Evolutionary conservation across 371 early-diverging fungal genomes (phyloP).

Genomic region (Saksenaea vasiformis): DNA sequence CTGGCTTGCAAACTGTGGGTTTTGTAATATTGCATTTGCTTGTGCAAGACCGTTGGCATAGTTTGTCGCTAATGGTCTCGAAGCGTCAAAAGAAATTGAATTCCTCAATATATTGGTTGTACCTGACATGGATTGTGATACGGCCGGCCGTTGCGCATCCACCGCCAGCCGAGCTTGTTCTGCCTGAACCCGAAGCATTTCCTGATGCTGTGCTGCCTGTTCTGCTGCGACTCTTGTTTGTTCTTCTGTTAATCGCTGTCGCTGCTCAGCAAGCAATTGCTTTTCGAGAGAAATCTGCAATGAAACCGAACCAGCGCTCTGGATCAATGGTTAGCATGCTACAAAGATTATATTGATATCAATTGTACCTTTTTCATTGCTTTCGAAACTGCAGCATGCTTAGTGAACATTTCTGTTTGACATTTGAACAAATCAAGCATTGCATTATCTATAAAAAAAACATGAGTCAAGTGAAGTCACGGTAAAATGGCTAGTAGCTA

Average conservation of each 20-base stretch:
- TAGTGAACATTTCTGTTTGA: constrained; percentile 40
- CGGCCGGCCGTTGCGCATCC: constrained; percentile 2
- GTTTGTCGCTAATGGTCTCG: constrained; percentile 2
- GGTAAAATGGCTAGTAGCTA: not conserved
- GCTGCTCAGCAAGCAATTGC: constrained; percentile 37
- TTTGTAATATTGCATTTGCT: constrained; percentile 37
- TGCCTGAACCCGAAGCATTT: constrained; percentile 34
- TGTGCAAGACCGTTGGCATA: constrained; percentile 37
- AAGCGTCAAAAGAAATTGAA: not conserved
- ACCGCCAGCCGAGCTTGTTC: constrained; percentile 37
- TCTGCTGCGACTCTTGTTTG: constrained; percentile 41
- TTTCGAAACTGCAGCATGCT: constrained; percentile 20
- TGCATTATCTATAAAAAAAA: constrained; percentile 27
- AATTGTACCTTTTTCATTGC: constrained; percentile 26
- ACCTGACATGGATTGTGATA: not conserved
- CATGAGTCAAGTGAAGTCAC: constrained; percentile 3
- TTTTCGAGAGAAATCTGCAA: constrained; percentile 32
- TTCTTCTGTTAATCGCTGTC: constrained; percentile 38
- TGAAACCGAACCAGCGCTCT: constrained; percentile 24
- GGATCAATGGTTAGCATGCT: not conserved
- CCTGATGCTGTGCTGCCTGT: constrained; percentile 48
- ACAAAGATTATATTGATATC: constrained; percentile 13
- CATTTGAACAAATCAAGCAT: constrained; percentile 47
- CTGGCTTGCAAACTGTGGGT: constrained; percentile 33
- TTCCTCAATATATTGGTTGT: not conserved